These are phyloP conservation scores for Podaxis sp. DNA, from an alignment of 768 basidiomycete species.

Conservation along the genomic window DNA sequence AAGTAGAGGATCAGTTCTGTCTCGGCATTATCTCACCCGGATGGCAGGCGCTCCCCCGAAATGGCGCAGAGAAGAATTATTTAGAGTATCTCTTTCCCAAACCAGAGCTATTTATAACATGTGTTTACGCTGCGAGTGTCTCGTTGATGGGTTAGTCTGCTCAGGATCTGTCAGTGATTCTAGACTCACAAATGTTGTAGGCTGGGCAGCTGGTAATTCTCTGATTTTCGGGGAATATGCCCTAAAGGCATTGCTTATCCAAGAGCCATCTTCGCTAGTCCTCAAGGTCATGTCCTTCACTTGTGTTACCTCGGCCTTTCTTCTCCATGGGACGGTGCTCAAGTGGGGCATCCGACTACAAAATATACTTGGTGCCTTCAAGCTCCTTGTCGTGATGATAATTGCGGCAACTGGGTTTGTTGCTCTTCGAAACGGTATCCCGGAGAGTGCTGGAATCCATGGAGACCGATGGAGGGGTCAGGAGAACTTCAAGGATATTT, in stretches of 20 bases:
- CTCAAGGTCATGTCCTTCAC: slow-evolving; percentile 36
- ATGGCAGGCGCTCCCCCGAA: slow-evolving; percentile 52
- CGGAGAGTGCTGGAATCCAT: slow-evolving; percentile 24
- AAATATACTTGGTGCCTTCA: slow-evolving; percentile 60
- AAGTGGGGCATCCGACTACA: slow-evolving; percentile 60
- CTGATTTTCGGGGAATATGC: slow-evolving; percentile 63
- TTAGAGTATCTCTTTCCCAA: slow-evolving; percentile 59
- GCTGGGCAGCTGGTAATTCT: slow-evolving; percentile 43
- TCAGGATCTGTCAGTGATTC: not conserved
- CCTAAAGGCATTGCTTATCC: slow-evolving; percentile 26
- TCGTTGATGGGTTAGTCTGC: slow-evolving; percentile 39
- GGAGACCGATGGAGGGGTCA: slow-evolving; percentile 32
- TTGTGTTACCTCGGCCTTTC: slow-evolving; percentile 35
- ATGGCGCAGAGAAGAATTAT: slow-evolving; percentile 74
- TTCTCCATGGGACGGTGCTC: slow-evolving; percentile 44
- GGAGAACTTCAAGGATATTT: slow-evolving; percentile 32
- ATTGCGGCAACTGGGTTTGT: slow-evolving; percentile 51
- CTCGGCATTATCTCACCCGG: not conserved
- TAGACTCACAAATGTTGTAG: slow-evolving; percentile 17
- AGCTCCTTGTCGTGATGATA: slow-evolving; percentile 47
- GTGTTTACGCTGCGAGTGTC: slow-evolving; percentile 53
- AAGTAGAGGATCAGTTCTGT: slow-evolving; percentile 9
- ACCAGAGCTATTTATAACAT: slow-evolving; percentile 57
- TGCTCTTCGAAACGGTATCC: slow-evolving; percentile 34
- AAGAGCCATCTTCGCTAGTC: slow-evolving; percentile 22